Evolutionary conservation across 2,329 filamentous ascomycete species (phyloP), one percentile per base, ranked within the genome.

Genomic region (Neoascochyta sp.): DNA sequence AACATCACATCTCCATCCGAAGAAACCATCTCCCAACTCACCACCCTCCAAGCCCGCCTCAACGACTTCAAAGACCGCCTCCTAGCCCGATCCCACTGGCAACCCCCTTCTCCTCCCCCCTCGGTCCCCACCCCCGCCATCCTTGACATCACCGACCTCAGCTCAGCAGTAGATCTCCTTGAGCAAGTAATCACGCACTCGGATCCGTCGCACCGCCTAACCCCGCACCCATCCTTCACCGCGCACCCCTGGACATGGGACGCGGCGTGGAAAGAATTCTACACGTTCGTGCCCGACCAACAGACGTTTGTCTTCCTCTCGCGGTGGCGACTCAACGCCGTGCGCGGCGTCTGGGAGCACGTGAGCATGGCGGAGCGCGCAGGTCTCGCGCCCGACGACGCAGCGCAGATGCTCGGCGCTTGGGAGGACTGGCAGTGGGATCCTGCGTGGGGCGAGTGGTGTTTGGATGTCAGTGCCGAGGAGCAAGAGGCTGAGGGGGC

Each of bases 351-450:
- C 4, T 48, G 45, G 45, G 36, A 36, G 13, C 36, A 44, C 11
- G 30, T 36, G 8, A 36, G 27, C 27, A 35, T 34, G 29, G 25
- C 28, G 7, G 16, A 17, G 4, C 11, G 20, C 11, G 20, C 12
- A 3, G 32, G 27, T 10, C 4, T 40, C 18, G 19, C n/a, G 16
- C 40, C 40, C 16, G 34, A 47, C 9, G 17, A 11, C 10, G 40
- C 34, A 6, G 34, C 24, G 16, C 36, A 35, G 14, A 16, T 28
- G 22, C 22, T 50, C 8, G 45, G 43, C 8, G 30, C 36, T 16
- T 50, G 47, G 45, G 40, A 48, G 27, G 47, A 50, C 14, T 50
- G 47, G 47, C 12, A 11, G 2, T 48, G 45, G 43, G 39, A 50
- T 34, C 18, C 37, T n/a, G 14, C 19, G 1, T 36, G 24, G 32